Conservation (phyloP, 2,329 filamentous ascomycete species). For the Diaporthe australafricana region DNA sequence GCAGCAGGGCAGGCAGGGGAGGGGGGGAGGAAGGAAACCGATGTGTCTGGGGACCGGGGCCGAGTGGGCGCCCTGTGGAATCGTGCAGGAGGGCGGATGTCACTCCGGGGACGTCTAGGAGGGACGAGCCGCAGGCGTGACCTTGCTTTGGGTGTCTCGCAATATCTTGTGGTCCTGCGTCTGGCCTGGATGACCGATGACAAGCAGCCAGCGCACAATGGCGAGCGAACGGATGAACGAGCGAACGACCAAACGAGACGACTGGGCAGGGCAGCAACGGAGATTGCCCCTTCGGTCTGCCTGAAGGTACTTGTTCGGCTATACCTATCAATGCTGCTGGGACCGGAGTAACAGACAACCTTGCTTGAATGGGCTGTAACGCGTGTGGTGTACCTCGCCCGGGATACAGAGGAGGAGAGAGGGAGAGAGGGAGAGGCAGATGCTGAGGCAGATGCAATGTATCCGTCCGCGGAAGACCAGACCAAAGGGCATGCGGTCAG, state of each 20-base stretch:
- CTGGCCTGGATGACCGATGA: conserved; percentile 24
- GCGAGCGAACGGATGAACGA: conserved; percentile 15
- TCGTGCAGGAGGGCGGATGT: conserved; percentile 24
- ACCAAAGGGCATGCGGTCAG: conserved; percentile 14
- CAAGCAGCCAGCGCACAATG: conserved; percentile 26
- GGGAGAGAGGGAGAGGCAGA: background rate
- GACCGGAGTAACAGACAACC: conserved; percentile 24
- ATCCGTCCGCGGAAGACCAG: conserved; percentile 2
- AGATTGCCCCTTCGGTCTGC: conserved; percentile 16
- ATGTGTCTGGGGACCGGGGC: conserved; percentile 26
- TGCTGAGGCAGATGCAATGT: background rate
- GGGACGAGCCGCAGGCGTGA: conserved; percentile 34
- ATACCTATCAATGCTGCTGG: conserved; percentile 7
- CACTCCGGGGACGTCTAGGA: conserved; percentile 20
- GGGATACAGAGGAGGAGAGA: background rate
- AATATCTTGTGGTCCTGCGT: conserved; percentile 22
- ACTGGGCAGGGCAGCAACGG: background rate
- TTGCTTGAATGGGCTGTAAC: conserved; percentile 11
- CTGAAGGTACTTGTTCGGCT: background rate
- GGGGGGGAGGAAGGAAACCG: background rate
- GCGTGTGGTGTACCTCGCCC: background rate
- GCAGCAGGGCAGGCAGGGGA: conserved; percentile 9
- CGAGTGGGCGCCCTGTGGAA: conserved; percentile 28
- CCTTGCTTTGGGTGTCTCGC: conserved; percentile 13
- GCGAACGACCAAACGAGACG: background rate